Evolutionary conservation across 306 rosid species (phyloP).

Genomic region (Purshia tridentata): DNA sequence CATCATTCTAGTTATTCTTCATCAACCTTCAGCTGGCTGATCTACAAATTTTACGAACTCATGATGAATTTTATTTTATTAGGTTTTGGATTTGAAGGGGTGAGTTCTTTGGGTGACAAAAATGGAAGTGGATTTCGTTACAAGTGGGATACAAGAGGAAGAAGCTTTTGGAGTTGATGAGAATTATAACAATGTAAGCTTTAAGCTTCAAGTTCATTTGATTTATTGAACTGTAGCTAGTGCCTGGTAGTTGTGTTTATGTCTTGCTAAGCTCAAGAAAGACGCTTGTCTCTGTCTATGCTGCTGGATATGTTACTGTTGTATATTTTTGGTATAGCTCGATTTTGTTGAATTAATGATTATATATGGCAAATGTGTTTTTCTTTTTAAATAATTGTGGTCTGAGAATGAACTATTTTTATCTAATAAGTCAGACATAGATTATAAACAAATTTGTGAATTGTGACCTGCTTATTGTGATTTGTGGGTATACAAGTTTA

Average conservation of each 20-base stretch:
- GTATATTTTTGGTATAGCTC: neutral
- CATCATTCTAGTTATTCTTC: neutral
- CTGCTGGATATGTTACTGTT: too few relatives aligned
- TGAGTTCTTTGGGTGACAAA: constrained; percentile 15
- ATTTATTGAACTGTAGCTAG: neutral
- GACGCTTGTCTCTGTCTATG: too few relatives aligned
- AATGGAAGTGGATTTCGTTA: constrained; percentile 64
- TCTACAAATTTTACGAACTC: constrained; percentile 1
- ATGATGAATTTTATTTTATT: neutral
- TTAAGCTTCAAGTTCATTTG: constrained; percentile 37
- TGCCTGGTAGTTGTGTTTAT: too few relatives aligned
- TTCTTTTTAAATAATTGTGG: neutral
- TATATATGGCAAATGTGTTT: neutral
- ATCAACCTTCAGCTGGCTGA: constrained; percentile 1
- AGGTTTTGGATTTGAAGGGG: constrained; percentile 26
- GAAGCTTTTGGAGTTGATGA: constrained; percentile 47
- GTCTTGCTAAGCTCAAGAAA: too few relatives aligned
- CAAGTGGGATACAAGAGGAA: constrained; percentile 47
- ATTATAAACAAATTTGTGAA: neutral
- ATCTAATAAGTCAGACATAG: neutral
- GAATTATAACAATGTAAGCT: constrained; percentile 45
- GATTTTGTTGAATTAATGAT: neutral
- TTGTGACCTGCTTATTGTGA: neutral
- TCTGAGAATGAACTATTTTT: neutral
- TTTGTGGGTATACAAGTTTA: constrained; percentile 2